Conservation (phyloP, 139 green algal species). For the Chlorokybus atmophyticus region DNA sequence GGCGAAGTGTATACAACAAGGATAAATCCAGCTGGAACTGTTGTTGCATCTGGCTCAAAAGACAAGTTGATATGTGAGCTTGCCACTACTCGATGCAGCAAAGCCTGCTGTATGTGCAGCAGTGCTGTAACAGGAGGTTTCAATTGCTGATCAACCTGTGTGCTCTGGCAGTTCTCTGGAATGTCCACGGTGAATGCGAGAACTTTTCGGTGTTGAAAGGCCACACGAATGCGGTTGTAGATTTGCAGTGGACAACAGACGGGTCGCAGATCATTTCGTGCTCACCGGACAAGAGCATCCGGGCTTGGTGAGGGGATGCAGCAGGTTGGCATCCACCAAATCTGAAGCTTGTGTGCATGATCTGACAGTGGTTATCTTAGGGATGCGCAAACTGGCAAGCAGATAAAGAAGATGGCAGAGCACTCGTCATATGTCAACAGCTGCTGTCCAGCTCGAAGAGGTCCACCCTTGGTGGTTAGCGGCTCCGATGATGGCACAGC, state of each 20-base stretch:
- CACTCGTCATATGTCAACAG: slow-evolving; percentile 85
- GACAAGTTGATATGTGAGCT: slow-evolving; percentile 51
- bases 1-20: slow-evolving; percentile 59
- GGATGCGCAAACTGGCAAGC: slow-evolving; percentile 27
- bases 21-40: slow-evolving; percentile 68
- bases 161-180: slow-evolving; percentile 62
- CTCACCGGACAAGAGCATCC: slow-evolving; percentile 66
- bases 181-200: slow-evolving; percentile 61
- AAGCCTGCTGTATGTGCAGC: slow-evolving; percentile 20
- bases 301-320: slow-evolving; percentile 10
- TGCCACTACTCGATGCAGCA: background rate
- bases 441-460: slow-evolving; percentile 38
- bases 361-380: background rate
- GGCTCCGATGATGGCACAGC: slow-evolving; percentile 74
- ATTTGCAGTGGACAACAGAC: slow-evolving; percentile 79
- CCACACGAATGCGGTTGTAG: slow-evolving; percentile 84
- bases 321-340: background rate
- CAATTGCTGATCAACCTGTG: background rate
- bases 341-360: background rate
- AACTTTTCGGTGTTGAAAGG: slow-evolving; percentile 84
- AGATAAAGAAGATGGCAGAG: slow-evolving; percentile 61
- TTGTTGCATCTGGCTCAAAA: slow-evolving; percentile 57
- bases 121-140: background rate
- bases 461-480: slow-evolving; percentile 61
- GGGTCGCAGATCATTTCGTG: slow-evolving; percentile 62